Percentiles rank a stretch among this genome's conserved stretches.
These are phyloP conservation scores for Hyphopichia burtonii DNA, from an alignment of 1,139 yeast species.

Conservation along the genomic window DNA sequence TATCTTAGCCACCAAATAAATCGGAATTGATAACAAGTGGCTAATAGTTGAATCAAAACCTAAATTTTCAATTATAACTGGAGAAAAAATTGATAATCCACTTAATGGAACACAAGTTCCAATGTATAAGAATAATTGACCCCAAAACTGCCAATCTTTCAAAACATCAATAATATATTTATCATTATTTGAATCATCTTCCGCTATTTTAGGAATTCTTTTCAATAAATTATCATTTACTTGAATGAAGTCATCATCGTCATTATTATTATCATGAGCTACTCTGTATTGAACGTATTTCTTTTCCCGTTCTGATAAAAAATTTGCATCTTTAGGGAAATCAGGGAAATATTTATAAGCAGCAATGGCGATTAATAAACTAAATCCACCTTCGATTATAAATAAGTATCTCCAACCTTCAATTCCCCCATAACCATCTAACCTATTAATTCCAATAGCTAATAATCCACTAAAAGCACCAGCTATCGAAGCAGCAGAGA, in stretches of 20 bases:
- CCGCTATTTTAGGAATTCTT: constrained; percentile 6
- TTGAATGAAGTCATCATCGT: neutral
- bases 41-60: constrained; percentile 21
- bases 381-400: constrained; percentile 33
- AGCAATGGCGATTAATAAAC: constrained; percentile 46
- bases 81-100: constrained; percentile 29
- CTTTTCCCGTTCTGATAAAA: neutral
- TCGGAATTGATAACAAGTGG: constrained; percentile 33
- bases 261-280: constrained; percentile 1
- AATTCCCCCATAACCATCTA: constrained; percentile 30
- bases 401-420: constrained; percentile 42
- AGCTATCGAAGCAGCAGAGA: constrained; percentile 53
- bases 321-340: neutral
- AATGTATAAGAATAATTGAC: constrained; percentile 12
- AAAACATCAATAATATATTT: constrained; percentile 21
- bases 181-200: constrained; percentile 13
- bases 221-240: neutral
- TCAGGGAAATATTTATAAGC: constrained; percentile 23
- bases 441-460: constrained; percentile 31
- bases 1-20: constrained; percentile 30
- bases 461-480: constrained; percentile 46
- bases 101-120: constrained; percentile 12
- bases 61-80: constrained; percentile 24
- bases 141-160: constrained; percentile 25
- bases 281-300: neutral